Base-by-base conservation (phyloP, 108 stramenopile genomes). In the Stephanodiscus minutulus region DNA sequence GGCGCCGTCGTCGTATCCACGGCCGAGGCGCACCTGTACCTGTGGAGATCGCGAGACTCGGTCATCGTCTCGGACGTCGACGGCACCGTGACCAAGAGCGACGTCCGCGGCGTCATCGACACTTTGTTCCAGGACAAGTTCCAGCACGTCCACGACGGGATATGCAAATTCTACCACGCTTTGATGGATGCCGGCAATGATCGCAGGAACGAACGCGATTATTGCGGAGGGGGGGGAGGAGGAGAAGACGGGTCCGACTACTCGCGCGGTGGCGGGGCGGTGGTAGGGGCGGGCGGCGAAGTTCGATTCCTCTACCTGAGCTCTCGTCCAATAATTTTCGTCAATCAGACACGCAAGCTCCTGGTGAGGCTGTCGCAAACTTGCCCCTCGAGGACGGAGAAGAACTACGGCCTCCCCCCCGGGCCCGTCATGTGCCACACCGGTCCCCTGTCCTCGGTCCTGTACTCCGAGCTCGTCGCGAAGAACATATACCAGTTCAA, bases 41-140 rank as follows among this genome's bases (percentile, higher is more conserved):
- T 95, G 8, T 95, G 94, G 94, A 68, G 63, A 10, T 54, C 74
- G 11, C 28, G 36, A 6, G 91, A 92, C 57, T 56, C 70, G 5
- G 41, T 95, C 17, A 68, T 91, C 25, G 79, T 95, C 5, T 72
- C 61, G 52, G 94, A 95, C 64, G 81, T 95, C 58, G 94, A 95
- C 79, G 94, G 94, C 37, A 95, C 94, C 1, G 82, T 95, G 15
- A 95, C 94, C 22, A 89, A 85, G 54, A 74, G 74, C 47, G 90
- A 92, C 53, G 76, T 87, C 1, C 39, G 87, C n/a, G 94, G 91
- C 18, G 72, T 91, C 8, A 62, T 86, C 41, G 93, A 88, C 68
- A 87, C 90, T 1, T 67, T 92, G 2, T 33, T 91, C 11, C 82
- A 85, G n/a, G 76, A 87, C 35, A 66, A 74, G 39, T 92, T 86